Evolutionary conservation across 208 protist species (phyloP).

Genomic region (Crithidia expoeki): DNA sequence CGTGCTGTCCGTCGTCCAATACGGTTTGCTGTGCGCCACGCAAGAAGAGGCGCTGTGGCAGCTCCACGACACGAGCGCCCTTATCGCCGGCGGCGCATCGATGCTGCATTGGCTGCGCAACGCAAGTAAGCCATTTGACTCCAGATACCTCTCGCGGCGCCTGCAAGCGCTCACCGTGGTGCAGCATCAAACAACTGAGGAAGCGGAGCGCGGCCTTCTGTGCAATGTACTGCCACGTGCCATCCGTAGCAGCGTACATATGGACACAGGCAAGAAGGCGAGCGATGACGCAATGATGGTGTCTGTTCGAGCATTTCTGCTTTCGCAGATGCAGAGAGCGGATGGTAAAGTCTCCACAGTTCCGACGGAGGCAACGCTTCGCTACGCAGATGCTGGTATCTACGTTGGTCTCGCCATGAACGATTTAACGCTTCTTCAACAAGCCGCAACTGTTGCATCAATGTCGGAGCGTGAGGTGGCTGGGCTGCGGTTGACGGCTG

Average conservation of each 20-base stretch:
- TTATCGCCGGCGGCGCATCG: constrained; percentile 10
- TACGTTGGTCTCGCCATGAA: constrained; percentile 24
- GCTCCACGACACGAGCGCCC: constrained; percentile 24
- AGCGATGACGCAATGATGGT: background rate
- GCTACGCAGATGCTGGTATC: constrained; percentile 23
- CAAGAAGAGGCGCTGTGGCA: constrained; percentile 30
- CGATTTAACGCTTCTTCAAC: constrained; percentile 21
- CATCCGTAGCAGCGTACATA: background rate
- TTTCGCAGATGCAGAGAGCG: background rate
- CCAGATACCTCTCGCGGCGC: background rate
- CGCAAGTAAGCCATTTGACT: background rate
- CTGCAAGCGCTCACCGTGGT: background rate
- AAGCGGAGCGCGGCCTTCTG: background rate
- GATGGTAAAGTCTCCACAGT: background rate
- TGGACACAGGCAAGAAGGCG: background rate
- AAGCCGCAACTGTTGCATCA: constrained; percentile 3
- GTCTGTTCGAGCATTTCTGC: constrained; percentile 1
- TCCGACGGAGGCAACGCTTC: background rate
- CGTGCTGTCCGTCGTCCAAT: constrained; percentile 47
- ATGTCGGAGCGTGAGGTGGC: background rate
- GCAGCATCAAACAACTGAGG: background rate
- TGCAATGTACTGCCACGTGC: background rate
- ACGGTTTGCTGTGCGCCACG: constrained; percentile 36
- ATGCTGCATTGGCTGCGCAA: background rate
- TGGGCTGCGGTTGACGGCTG: constrained; percentile 2